Evolutionary conservation across 2,329 filamentous ascomycete genomes (phyloP), one percentile per base, ranked within the genome.

Genomic region (Talaromyces sp.): DNA sequence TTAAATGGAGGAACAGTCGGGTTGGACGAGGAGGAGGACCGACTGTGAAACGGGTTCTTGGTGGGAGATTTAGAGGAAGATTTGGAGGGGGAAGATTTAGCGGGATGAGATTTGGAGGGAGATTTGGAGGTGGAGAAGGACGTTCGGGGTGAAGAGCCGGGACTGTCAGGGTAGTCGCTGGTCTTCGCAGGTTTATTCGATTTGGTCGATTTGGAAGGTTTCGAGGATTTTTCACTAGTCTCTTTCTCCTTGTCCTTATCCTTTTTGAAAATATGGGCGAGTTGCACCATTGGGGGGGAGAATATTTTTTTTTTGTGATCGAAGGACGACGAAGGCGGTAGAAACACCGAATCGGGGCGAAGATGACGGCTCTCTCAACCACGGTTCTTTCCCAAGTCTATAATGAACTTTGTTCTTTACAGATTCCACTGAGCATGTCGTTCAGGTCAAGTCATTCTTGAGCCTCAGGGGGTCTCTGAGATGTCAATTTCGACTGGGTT

Each of bases 311-410:
- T 52, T 53, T 50, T 30, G 19, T 35, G 47, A 68, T 73, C 67
- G 70, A 72, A 73, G 60, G 60, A 55, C 65, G 63, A 65, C 70
- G 70, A 74, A 74, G 68, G 70, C 70, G 70, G 70, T 72, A 68
- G 71, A 74, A 73, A 39, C 51, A 16, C 52, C 35, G 48, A 50
- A 58, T 57, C 50, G 52, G 50, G 51, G 41, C 55, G 57, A 14
- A 24, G 16, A 35, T 27, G 19, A 37, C 47, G 40, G 49, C n/a
- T n/a, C 40, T 52, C 24, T 57, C 52, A 63, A 55, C 54, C 53
- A 61, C 53, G 52, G 56, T 55, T 57, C 50, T 37, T 27, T 24
- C 16, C 27, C 32, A 5, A 13, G 8, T 3, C 22, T 45, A 36
- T 46, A 17, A 35, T 30, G 17, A 46, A 46, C 43, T 46, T 46